Evolutionary conservation across 1,139 yeast species (phyloP), one percentile per base, ranked within the genome.

Genomic region (Nadsonia commutata): DNA sequence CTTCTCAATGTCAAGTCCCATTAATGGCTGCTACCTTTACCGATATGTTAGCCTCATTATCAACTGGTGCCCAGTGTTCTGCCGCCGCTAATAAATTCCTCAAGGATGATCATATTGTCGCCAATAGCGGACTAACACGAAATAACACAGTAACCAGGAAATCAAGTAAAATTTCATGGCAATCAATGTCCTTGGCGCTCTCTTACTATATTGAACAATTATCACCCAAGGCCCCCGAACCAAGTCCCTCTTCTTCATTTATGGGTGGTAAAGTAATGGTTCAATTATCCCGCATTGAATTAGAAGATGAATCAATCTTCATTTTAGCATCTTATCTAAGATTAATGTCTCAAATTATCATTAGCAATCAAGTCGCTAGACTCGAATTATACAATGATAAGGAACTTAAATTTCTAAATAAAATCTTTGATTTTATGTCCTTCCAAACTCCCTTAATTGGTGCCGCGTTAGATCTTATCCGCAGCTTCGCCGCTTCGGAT

Each of bases 21-120:
- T 66, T 86, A 44, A 85, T 88, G 66, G 74, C 85, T 41, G 80
- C 97, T 0, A 74, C 95, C 0, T 86, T 80, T 54, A 78, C 90
- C 50, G 69, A 84, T 46, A 71, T 90, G 69, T 65, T 90, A 44
- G 78, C 93, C 1, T 78, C 94, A 3, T 66, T 90, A 39, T 68
- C 90, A 0, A 70, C 72, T 18, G 84, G 80, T n/a, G 67, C 68
- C 1, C 69, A 67, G 13, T 72, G 73, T 44, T 70, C 84, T 1
- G 51, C 59, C 3, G 67, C 72, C 41, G 71, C 71, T 1, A 72
- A 68, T 51, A 57, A 58, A 22, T 67, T 70, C 40, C 48, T 60
- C 42, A 50, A 50, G 19, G 56, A 51, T 21, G 40, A 43, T 18
- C 23, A 21, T 18, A 42, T 23, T 21, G 20, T 41, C 20, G 44